Conservation (phyloP, 2,329 filamentous ascomycete genomes). For the Samsoniella hepiali region DNA sequence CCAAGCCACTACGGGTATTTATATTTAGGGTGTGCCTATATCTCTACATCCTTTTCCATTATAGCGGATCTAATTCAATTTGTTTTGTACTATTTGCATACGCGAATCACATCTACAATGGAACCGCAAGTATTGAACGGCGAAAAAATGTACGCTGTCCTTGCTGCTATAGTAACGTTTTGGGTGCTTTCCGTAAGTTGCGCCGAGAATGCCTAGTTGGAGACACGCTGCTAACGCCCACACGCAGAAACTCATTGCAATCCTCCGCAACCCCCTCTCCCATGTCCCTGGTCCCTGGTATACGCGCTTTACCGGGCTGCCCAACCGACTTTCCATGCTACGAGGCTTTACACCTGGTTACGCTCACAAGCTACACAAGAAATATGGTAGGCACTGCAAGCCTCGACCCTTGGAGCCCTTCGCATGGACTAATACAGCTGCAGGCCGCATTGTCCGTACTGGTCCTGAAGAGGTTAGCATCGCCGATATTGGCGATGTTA, state of each 20-base stretch:
- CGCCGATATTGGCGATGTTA: slow-evolving; percentile 24
- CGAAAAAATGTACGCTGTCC: slow-evolving; percentile 6
- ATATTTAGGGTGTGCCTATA: slow-evolving; percentile 1
- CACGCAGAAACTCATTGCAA: slow-evolving; percentile 8
- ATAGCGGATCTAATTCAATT: neutral
- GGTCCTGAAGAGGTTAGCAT: slow-evolving; percentile 27
- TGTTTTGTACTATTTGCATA: neutral
- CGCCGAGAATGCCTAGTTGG: neutral
- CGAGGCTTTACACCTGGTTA: slow-evolving; percentile 20
- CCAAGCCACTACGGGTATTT: slow-evolving; percentile 4
- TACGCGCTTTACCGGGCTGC: slow-evolving; percentile 23
- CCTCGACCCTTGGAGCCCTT: neutral
- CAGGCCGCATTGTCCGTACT: slow-evolving; percentile 28
- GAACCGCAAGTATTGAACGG: slow-evolving; percentile 2
- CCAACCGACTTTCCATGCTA: slow-evolving; percentile 23
- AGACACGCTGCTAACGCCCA: neutral
- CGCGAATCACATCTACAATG: neutral
- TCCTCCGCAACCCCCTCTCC: slow-evolving; percentile 15
- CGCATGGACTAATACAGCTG: neutral
- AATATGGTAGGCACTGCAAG: slow-evolving; percentile 23
- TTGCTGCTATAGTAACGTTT: neutral
- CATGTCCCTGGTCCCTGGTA: slow-evolving; percentile 28
- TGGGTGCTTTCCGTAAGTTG: slow-evolving; percentile 8
- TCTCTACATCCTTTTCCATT: neutral
- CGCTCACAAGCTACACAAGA: slow-evolving; percentile 25